These are phyloP conservation scores for Cystofilobasidium macerans DNA, from an alignment of 768 basidiomycete species.

Conservation along the genomic window DNA sequence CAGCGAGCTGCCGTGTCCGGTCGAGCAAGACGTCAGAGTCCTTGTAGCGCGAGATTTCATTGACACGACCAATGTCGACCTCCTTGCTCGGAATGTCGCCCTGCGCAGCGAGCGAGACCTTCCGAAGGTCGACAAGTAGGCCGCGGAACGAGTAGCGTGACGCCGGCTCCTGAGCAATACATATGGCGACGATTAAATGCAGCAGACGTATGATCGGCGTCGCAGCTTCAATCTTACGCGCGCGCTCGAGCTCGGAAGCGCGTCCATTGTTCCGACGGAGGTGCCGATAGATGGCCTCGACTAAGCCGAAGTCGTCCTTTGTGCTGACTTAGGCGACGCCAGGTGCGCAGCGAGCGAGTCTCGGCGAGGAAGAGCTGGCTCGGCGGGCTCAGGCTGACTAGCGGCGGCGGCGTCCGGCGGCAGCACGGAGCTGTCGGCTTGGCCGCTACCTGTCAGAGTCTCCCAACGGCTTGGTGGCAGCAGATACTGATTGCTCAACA, in stretches of 20 bases:
- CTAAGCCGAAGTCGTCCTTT: background rate
- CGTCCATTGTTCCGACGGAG: background rate
- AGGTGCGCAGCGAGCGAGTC: background rate
- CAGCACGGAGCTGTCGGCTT: too few species aligned
- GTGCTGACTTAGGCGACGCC: background rate
- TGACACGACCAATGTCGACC: background rate
- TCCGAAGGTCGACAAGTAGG: background rate
- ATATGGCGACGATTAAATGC: background rate
- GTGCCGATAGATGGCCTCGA: background rate
- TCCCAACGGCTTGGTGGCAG: too few species aligned
- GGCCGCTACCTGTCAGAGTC: too few species aligned
- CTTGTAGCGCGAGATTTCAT: background rate
- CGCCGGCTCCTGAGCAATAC: background rate
- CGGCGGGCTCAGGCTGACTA: background rate
- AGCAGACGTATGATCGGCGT: background rate
- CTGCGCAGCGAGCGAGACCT: background rate
- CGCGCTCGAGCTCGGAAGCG: background rate
- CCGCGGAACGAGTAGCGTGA: background rate
- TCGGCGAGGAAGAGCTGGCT: background rate
- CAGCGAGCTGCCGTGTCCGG: background rate
- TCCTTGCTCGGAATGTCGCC: background rate
- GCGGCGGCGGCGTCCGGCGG: too few species aligned
- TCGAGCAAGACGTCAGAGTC: background rate
- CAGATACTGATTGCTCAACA: background rate
- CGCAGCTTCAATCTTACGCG: background rate